Conservation (phyloP, 306 rosid species). For the Acacia crassicarpa region DNA sequence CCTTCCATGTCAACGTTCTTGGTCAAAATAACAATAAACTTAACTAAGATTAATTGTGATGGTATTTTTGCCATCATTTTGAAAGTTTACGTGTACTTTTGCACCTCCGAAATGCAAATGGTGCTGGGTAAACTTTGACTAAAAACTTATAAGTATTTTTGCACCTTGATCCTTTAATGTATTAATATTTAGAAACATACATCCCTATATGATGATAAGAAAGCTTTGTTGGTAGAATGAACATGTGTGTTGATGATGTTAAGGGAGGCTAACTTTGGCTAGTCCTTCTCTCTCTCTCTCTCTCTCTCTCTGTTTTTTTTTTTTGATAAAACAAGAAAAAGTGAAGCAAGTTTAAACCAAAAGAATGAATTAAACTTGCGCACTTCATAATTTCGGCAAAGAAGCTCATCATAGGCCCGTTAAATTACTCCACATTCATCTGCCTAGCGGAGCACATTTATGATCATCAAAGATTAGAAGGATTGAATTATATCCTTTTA, state of each 20-base stretch:
- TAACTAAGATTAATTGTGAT: no score
- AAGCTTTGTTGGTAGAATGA: neutral
- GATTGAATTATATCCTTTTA: no score
- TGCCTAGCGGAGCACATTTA: neutral
- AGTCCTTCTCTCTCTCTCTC: neutral
- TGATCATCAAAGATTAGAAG: neutral
- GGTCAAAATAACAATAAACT: no score
- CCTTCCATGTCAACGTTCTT: no score
- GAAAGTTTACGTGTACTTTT: no score
- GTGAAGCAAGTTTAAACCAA: neutral
- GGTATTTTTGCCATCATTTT: no score
- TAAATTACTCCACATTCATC: neutral
- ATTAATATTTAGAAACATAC: neutral
- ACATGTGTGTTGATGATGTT: neutral
- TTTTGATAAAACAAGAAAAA: no score
- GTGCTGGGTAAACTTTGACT: no score
- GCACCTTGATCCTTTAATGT: neutral
- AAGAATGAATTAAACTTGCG: neutral
- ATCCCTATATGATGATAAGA: neutral
- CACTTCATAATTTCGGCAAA: neutral
- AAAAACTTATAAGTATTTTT: no score
- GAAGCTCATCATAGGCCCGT: neutral
- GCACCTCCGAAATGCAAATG: no score
- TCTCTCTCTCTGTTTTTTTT: no score
- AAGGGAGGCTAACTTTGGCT: neutral